Percentiles rank a stretch among this genome's conserved stretches.
These are phyloP conservation scores for Coniella vitis DNA, from an alignment of 2,329 filamentous ascomycete species.

Conservation along the genomic window DNA sequence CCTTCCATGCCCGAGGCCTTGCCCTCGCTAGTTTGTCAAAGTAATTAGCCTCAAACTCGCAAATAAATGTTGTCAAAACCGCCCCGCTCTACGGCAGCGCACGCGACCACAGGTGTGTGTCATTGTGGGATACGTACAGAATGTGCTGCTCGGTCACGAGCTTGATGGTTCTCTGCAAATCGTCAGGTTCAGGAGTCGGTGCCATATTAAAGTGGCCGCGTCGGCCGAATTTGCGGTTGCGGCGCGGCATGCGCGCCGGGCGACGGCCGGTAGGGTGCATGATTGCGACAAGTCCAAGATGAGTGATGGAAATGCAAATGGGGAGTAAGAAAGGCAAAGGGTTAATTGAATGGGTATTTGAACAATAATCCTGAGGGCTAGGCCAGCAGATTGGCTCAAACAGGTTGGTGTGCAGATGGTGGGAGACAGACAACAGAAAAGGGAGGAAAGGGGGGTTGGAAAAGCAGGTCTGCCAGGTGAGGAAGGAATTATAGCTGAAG, in stretches of 20 bases:
- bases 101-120: background rate
- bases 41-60: conserved; percentile 17
- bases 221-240: background rate
- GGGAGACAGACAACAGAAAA: too few species aligned
- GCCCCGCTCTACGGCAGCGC: background rate
- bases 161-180: conserved; percentile 76
- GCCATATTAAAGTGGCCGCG: conserved; percentile 1
- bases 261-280: too few species aligned
- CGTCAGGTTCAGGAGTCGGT: conserved; percentile 6
- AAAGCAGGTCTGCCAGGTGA: too few species aligned
- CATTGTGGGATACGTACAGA: conserved; percentile 49
- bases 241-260: background rate
- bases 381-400: background rate
- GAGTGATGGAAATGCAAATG: background rate
- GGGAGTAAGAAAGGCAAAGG: background rate
- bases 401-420: background rate
- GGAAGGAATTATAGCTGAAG: background rate
- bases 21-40: conserved; percentile 43
- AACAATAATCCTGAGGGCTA: too few species aligned
- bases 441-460: too few species aligned
- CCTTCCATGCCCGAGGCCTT: conserved; percentile 77
- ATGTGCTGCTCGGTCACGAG: conserved; percentile 86
- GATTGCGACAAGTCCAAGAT: background rate
- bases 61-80: background rate
- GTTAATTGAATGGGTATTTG: too few species aligned